Evolutionary conservation across 257 asterid genomes (phyloP), one percentile per base, ranked within the genome.

Genomic region (Pogostemon cablin): DNA sequence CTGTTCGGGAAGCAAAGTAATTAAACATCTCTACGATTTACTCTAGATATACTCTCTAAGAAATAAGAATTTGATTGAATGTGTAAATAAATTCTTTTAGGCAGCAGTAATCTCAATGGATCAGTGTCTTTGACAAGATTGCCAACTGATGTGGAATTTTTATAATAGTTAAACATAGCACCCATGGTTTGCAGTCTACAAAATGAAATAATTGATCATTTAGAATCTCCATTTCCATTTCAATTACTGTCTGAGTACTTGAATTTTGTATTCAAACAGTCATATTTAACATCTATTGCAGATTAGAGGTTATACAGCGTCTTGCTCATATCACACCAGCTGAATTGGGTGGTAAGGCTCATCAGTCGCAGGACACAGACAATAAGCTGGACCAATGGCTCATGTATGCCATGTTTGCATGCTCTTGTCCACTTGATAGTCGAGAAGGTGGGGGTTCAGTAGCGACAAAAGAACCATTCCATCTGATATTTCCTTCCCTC

Each of bases 301-400:
- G 99, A 81, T 84, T 87, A 77, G 97, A 91, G 82, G 89, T 95
- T 74, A 89, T 95, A 81, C 98, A 88, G 76, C 93, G 99, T 55
- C 98, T 95, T 79, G 93, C 93, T 78, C 90, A 89, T 69, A 86
- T 91, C 68, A 95, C 99, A 43, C 95, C 99, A 6, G 74, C 85
- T 6, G 99, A 95, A 80, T 82, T 95, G 90, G 99, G 99, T 67
- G 99, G 99, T 59, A 95, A 89, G 87, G 96, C 95, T 64, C 86
- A 95, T 78, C 97, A 87, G 79, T 87, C 95, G 0, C 99, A 91
- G 82, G 99, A 95, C 72, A 77, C 97, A 62, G 99, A 95, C 79
- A 91, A 81, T 84, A 95, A 91, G 86, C 88, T 95, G 72, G 99
- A 95, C 70, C 98, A 95, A 61, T 95, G 99, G 99, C 87, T 95